phyloP scores from a whole-genome alignment of 768 basidiomycete species.

The Russula sp. region DNA sequence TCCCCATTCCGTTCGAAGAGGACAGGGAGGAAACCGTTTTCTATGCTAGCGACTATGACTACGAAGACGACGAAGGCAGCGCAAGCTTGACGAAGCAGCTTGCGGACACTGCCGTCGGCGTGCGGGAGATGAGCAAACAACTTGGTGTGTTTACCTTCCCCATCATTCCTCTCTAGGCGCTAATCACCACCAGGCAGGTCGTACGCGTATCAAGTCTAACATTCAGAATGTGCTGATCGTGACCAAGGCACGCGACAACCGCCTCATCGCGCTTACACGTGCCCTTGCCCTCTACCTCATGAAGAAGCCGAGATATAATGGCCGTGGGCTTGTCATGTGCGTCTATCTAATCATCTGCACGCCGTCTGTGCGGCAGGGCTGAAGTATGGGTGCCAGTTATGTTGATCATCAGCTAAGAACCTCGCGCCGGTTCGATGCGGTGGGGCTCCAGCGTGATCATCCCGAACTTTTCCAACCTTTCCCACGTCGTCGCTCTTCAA shows the following conservation, averaged over 20 bases:
- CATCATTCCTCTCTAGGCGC: background rate
- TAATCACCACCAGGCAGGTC: slow-evolving; percentile 43
- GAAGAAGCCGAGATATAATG: slow-evolving; percentile 65
- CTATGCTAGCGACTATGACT: slow-evolving; percentile 40
- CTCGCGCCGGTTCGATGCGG: slow-evolving; percentile 92
- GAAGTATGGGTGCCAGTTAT: slow-evolving; percentile 47
- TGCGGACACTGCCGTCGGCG: slow-evolving; percentile 94
- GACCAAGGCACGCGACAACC: slow-evolving; percentile 96
- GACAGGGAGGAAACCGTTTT: slow-evolving; percentile 20
- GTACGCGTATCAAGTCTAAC: slow-evolving; percentile 83
- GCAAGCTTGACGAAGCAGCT: slow-evolving; percentile 84
- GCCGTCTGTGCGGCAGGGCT: slow-evolving; percentile 8
- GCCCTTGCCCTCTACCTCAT: slow-evolving; percentile 94
- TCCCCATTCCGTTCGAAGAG: slow-evolving; percentile 23
- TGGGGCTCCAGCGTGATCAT: slow-evolving; percentile 75
- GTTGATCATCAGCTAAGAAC: slow-evolving; percentile 86
- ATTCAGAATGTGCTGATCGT: slow-evolving; percentile 93
- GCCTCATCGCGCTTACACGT: slow-evolving; percentile 89
- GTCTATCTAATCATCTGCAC: slow-evolving; percentile 24
- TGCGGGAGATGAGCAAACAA: slow-evolving; percentile 98
- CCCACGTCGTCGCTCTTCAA: slow-evolving; percentile 67
- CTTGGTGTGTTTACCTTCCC: slow-evolving; percentile 52
- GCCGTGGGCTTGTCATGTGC: slow-evolving; percentile 83
- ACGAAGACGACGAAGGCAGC: slow-evolving; percentile 64
- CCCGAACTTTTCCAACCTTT: slow-evolving; percentile 84